phyloP scores from a whole-genome alignment of 192 early-diverging fungal genomes.

The Coemansia sp. region DNA sequence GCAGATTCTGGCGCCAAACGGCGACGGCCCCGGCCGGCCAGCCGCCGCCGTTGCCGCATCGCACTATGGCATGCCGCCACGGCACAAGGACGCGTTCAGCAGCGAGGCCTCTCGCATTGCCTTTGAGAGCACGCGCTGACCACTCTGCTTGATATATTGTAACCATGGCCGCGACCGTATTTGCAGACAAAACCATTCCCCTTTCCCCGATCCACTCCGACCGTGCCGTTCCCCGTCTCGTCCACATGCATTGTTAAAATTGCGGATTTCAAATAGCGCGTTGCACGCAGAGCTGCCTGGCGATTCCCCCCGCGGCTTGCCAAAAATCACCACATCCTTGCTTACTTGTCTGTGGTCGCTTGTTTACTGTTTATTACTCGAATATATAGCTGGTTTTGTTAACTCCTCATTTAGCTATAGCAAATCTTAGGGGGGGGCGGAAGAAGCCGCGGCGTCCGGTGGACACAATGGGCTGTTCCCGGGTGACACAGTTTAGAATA shows the following conservation, averaged over 20 bases:
- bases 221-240: neutral
- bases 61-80: neutral
- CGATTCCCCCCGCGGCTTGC: no score
- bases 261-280: neutral
- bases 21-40: neutral
- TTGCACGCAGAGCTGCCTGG: no score
- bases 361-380: no score
- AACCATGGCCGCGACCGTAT: no score
- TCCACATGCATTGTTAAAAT: neutral
- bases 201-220: no score
- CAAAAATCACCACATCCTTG: neutral
- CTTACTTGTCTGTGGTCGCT: no score
- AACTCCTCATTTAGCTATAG: neutral
- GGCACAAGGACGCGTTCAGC: slow-evolving; percentile 14
- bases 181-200: no score
- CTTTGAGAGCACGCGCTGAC: slow-evolving; percentile 8
- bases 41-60: neutral
- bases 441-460: neutral
- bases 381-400: no score
- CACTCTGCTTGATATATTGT: neutral
- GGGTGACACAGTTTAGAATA: neutral
- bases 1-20: slow-evolving; percentile 17
- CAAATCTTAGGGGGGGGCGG: neutral
- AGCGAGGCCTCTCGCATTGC: slow-evolving; percentile 16
- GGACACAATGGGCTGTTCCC: neutral